phyloP scores from a whole-genome alignment of 345 rosid species.

The Adansonia digitata region DNA sequence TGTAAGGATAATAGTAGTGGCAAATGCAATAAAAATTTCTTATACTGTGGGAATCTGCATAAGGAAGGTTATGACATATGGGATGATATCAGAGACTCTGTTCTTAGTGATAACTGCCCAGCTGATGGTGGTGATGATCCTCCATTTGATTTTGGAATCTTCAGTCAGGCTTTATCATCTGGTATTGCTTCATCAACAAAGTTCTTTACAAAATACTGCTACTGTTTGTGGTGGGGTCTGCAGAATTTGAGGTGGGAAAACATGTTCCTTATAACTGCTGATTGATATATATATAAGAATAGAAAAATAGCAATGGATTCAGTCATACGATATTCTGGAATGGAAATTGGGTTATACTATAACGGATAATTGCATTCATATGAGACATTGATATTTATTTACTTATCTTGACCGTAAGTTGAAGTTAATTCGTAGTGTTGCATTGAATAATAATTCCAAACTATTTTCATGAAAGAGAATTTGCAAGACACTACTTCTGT shows the following conservation, averaged over 20 bases:
- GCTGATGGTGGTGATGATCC: constrained; percentile 27
- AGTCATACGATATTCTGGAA: background rate
- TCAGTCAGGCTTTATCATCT: constrained; percentile 56
- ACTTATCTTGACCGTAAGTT: background rate
- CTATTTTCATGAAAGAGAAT: background rate
- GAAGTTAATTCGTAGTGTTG: background rate
- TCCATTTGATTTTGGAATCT: constrained; percentile 80
- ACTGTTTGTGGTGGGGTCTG: constrained; percentile 99
- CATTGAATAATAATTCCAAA: constrained; percentile 6
- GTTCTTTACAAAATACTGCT: constrained; percentile 74
- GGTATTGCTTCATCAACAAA: constrained; percentile 62
- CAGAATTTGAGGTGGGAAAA: constrained; percentile 78
- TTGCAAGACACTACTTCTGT: background rate
- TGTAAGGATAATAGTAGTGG: constrained; percentile 18
- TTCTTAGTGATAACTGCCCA: constrained; percentile 37
- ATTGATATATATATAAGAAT: background rate
- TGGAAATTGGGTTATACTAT: background rate
- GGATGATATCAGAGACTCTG: constrained; percentile 23
- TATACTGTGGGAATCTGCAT: constrained; percentile 69
- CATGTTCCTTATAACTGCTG: background rate
- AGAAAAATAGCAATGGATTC: background rate
- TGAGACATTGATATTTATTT: background rate
- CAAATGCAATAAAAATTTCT: constrained; percentile 39
- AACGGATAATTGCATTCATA: background rate
- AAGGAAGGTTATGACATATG: constrained; percentile 50